Base-by-base conservation (phyloP, 345 rosid genomes). In the Pelargonium nanum region DNA sequence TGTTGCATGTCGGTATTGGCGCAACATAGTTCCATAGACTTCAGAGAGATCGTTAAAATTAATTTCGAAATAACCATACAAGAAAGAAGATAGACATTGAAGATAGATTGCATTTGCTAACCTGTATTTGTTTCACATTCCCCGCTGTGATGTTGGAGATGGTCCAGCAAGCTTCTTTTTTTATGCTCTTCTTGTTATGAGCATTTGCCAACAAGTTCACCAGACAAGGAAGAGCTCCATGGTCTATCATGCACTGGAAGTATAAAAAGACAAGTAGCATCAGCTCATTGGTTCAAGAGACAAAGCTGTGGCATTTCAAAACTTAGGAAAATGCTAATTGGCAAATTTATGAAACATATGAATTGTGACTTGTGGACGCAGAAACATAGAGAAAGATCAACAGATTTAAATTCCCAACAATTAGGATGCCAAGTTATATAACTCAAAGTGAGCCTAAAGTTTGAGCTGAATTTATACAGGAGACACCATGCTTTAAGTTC, bases 81-180 rank as follows among this genome's bases (percentile, higher is more conserved):
- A 28, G 32, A 28, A 28, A 28, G 4, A 28, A 28, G 7, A 28
- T 28, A 28, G 7, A 3, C 4, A 3, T 34, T 34, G 6, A 19
- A 51, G 21, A 8, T 1, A 17, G 4, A 19, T 51, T 51, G 7
- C 56, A 61, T 24, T 23, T 25, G 20, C 8, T 22, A 52, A 84
- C 97, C 94, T 90, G 94, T n/a, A n/a, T n/a, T n/a, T n/a, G n/a
- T n/a, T 84, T 88, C 66, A 54, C 81, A 80, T 91, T 91, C 50
- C 97, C 97, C 65, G 96, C 94, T 22, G 98, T 92, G 71, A 91
- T 85, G 62, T 91, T 91, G 59, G 97, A 91, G 68, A 91, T 88
- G 19, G 96, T 86, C 97, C 97, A 91, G 75, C 97, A 91, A 59
- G 97, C 97, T 79, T 91, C 97, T 70, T 92, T 92, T 67, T 87